Evolutionary conservation across 106 monocot genomes (phyloP).

Genomic region (Apostasia shenzhenica): DNA sequence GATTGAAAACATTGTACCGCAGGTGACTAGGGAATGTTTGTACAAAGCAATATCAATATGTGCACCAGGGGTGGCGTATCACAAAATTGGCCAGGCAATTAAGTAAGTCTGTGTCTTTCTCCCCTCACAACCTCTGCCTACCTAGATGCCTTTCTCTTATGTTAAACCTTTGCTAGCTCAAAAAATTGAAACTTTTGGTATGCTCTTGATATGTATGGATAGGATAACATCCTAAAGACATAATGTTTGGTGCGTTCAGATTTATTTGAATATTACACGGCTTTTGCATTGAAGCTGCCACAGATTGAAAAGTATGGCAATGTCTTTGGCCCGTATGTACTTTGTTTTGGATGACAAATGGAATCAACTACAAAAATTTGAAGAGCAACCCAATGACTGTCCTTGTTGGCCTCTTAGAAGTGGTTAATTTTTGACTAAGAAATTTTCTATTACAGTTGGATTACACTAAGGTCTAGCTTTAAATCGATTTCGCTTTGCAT

Average conservation of each 20-base stretch:
- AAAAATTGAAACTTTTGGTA: background rate
- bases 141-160: background rate
- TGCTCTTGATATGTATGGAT: background rate
- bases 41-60: slow-evolving; percentile 65
- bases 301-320: no score
- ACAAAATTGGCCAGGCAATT: slow-evolving; percentile 57
- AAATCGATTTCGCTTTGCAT: no score
- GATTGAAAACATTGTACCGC: slow-evolving; percentile 6
- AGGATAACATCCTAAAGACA: background rate
- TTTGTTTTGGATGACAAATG: no score
- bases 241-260: background rate
- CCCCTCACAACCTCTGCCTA: background rate
- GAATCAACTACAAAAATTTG: no score
- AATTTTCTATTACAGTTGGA: no score
- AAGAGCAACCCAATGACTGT: no score
- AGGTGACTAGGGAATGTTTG: slow-evolving; percentile 63
- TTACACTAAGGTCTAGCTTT: no score
- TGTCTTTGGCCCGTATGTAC: no score
- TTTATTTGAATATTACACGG: no score
- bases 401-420: no score
- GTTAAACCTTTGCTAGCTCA: background rate
- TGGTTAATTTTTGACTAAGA: no score
- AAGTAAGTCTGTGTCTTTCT: slow-evolving; percentile 29
- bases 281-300: no score
- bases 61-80: slow-evolving; percentile 57